Conservation (phyloP, 352 stramenopile species). For the Phytopythium cucurbitacearum region DNA sequence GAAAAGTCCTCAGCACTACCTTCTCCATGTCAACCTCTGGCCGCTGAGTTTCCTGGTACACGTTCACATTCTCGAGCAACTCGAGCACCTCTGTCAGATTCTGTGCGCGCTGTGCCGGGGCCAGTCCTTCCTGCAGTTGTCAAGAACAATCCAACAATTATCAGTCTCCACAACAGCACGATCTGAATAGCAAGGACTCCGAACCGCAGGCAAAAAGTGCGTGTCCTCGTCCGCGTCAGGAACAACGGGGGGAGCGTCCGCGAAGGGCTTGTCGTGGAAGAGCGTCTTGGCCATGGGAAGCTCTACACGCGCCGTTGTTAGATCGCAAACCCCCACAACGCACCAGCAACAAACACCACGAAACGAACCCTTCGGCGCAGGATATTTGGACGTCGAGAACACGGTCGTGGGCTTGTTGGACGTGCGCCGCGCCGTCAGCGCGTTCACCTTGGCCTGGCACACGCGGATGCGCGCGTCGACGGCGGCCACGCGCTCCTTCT, state of each 20-base stretch:
- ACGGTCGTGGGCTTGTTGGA: conserved; percentile 86
- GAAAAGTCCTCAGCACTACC: conserved; percentile 9
- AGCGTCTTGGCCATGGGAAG: conserved; percentile 68
- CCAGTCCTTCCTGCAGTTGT: conserved; percentile 45
- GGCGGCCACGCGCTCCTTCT: conserved; percentile 72
- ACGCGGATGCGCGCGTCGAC: conserved; percentile 73
- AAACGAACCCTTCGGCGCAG: conserved; percentile 47
- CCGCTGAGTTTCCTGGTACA: conserved; percentile 64
- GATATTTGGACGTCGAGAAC: conserved; percentile 88
- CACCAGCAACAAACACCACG: too few species aligned
- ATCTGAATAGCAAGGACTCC: background rate
- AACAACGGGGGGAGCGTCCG: conserved; percentile 62
- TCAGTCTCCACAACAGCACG: background rate
- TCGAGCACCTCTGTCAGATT: conserved; percentile 81
- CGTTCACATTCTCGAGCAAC: conserved; percentile 82
- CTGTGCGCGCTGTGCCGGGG: conserved; percentile 65
- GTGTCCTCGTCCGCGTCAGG: conserved; percentile 71
- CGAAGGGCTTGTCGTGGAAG: conserved; percentile 83
- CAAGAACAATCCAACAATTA: background rate
- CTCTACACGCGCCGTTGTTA: conserved; percentile 8
- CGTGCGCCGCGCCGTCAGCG: conserved; percentile 67
- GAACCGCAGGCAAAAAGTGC: conserved; percentile 74
- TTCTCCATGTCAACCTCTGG: conserved; percentile 82
- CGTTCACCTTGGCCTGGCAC: conserved; percentile 84
- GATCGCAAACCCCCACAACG: background rate